Conservation (phyloP, 2,329 filamentous ascomycete species). For the Exophiala sideris region DNA sequence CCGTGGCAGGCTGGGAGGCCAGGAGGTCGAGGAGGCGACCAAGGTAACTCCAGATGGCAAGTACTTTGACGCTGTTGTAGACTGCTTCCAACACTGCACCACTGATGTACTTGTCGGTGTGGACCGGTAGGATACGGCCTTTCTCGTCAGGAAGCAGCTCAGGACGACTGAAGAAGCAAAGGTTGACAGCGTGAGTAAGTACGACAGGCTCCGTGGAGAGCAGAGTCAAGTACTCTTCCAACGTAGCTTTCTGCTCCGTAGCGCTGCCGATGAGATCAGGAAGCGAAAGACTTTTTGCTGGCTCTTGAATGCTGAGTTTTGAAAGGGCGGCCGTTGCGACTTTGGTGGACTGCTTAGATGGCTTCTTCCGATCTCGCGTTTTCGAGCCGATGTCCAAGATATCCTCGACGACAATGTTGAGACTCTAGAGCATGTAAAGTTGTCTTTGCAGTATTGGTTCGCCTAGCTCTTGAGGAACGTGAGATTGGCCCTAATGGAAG, state of each 20-base stretch:
- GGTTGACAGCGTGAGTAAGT: conserved; percentile 29
- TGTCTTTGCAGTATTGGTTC: conserved; percentile 43
- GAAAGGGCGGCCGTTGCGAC: conserved; percentile 32
- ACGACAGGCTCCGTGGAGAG: conserved; percentile 19
- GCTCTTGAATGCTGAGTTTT: conserved; percentile 33
- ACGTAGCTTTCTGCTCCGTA: conserved; percentile 33
- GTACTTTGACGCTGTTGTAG: conserved; percentile 35
- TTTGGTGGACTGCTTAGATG: conserved; percentile 33
- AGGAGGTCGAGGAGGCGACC: conserved; percentile 37
- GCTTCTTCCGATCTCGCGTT: conserved; percentile 27
- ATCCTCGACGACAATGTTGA: conserved; percentile 44
- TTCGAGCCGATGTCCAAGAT: conserved; percentile 42
- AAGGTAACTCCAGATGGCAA: conserved; percentile 44
- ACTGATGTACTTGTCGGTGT: conserved; percentile 45
- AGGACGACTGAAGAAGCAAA: conserved; percentile 40
- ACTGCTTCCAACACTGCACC: conserved; percentile 43
- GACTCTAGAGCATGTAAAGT: conserved; percentile 34
- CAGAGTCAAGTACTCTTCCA: conserved; percentile 38
- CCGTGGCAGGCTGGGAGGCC: conserved; percentile 9
- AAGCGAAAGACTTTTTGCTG: conserved; percentile 32
- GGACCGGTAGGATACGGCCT: conserved; percentile 37
- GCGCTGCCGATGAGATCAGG: conserved; percentile 33
- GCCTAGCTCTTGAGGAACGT: conserved; percentile 23
- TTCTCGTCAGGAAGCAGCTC: conserved; percentile 47
- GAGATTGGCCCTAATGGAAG: conserved; percentile 23